Evolutionary conservation across 176 grass and related monocot species (phyloP).

Genomic region (Lolium perenne): DNA sequence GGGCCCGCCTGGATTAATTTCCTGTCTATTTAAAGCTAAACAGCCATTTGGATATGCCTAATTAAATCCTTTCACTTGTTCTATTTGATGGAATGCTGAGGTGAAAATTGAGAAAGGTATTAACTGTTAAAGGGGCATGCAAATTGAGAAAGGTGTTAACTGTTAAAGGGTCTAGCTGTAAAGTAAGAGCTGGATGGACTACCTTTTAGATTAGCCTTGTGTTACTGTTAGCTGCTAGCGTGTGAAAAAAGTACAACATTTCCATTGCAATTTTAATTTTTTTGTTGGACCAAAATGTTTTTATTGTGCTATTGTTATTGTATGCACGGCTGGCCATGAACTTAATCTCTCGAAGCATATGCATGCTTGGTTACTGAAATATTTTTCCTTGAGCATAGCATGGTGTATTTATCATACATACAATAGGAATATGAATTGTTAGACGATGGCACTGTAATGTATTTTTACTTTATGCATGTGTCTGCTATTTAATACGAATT

Average conservation of each 20-base stretch:
- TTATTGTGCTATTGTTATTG: slow-evolving; percentile 1
- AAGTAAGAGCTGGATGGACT: slow-evolving; percentile 21
- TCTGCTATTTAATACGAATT: slow-evolving; percentile 19
- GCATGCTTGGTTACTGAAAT: neutral
- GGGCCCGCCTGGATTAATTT: neutral
- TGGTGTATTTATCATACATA: neutral
- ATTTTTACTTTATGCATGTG: slow-evolving; percentile 26
- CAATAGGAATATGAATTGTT: neutral
- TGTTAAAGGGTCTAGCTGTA: neutral
- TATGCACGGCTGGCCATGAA: neutral
- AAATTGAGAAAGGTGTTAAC: neutral
- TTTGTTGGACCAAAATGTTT: neutral
- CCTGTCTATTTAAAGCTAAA: neutral
- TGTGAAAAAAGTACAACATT: slow-evolving; percentile 2
- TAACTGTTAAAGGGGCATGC: neutral
- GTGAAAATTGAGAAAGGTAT: slow-evolving; percentile 6
- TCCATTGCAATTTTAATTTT: slow-evolving; percentile 28
- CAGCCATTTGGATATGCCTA: slow-evolving; percentile 7
- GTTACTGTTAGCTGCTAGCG: neutral
- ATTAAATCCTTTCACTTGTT: slow-evolving; percentile 23
- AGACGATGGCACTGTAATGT: neutral
- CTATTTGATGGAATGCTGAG: slow-evolving; percentile 19
- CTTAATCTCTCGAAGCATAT: neutral
- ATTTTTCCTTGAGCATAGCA: slow-evolving; percentile 19
- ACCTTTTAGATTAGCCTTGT: neutral